Conservation (phyloP, 495 filamentous ascomycete genomes). For the Niebla homalea region DNA sequence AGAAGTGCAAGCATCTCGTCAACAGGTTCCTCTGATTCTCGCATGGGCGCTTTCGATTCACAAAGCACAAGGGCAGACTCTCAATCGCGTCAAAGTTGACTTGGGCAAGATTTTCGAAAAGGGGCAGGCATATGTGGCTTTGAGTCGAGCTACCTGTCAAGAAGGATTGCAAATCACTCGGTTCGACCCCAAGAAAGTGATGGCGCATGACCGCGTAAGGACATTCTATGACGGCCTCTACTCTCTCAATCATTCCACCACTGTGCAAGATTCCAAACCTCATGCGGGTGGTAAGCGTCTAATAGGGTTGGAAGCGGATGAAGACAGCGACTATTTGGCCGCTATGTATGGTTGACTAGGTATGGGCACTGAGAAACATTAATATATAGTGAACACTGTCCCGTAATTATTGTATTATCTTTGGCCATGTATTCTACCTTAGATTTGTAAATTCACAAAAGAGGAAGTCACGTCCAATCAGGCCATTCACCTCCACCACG, state of each 20-base stretch:
- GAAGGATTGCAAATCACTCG: slow-evolving; percentile 76
- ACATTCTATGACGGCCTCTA: slow-evolving; percentile 74
- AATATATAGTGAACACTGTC: too few relatives aligned
- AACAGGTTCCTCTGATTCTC: slow-evolving; percentile 60
- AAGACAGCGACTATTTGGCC: not conserved
- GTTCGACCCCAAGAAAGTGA: slow-evolving; percentile 83
- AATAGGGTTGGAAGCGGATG: not conserved
- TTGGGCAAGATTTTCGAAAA: slow-evolving; percentile 89
- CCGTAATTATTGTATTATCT: too few relatives aligned
- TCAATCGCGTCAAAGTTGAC: slow-evolving; percentile 91
- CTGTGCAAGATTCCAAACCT: not conserved
- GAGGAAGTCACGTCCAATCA: too few relatives aligned
- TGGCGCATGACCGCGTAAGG: slow-evolving; percentile 81
- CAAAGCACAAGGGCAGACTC: slow-evolving; percentile 93
- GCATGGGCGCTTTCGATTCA: slow-evolving; percentile 97
- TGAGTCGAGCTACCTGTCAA: slow-evolving; percentile 71
- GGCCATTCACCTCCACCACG: too few relatives aligned
- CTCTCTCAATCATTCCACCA: slow-evolving; percentile 24
- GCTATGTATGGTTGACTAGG: not conserved
- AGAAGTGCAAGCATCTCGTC: slow-evolving; percentile 72
- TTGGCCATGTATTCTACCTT: too few relatives aligned
- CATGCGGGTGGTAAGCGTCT: not conserved
- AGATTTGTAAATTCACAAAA: too few relatives aligned
- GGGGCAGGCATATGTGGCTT: slow-evolving; percentile 52
- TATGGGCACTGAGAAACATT: too few relatives aligned